Evolutionary conservation across 2,329 filamentous ascomycete species (phyloP).

Genomic region (Triangularia verruculosa): DNA sequence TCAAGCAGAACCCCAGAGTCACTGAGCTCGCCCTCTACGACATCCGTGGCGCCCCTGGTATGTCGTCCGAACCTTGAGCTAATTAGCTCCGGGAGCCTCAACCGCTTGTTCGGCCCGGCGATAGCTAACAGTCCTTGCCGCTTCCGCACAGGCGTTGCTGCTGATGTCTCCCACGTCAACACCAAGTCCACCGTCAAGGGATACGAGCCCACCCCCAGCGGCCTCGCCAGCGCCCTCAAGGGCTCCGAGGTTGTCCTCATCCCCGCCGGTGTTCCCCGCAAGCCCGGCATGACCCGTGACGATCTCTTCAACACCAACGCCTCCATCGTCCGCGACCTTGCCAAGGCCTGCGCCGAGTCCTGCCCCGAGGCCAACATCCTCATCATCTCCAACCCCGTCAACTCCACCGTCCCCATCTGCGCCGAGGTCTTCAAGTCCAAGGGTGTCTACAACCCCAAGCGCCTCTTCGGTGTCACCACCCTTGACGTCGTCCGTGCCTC

Average conservation of each 20-base stretch:
- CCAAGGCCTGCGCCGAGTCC: slow-evolving; percentile 87
- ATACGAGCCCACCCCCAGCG: slow-evolving; percentile 73
- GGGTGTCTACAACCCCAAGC: slow-evolving; percentile 98
- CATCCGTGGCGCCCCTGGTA: slow-evolving; percentile 91
- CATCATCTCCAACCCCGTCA: slow-evolving; percentile 98
- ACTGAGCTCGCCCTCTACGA: slow-evolving; percentile 95
- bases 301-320: slow-evolving; percentile 99
- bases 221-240: slow-evolving; percentile 76
- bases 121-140: slow-evolving; percentile 21
- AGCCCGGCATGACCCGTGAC: slow-evolving; percentile 99
- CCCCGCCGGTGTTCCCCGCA: slow-evolving; percentile 96
- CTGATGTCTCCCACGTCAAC: slow-evolving; percentile 98
- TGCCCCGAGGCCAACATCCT: slow-evolving; percentile 91
- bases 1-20: slow-evolving; percentile 98
- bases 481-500: slow-evolving; percentile 97
- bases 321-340: slow-evolving; percentile 96
- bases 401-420: slow-evolving; percentile 98
- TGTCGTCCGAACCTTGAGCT: slow-evolving; percentile 34
- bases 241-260: slow-evolving; percentile 93
- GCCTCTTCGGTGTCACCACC: slow-evolving; percentile 98
- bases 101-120: slow-evolving; percentile 23
- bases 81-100: neutral
- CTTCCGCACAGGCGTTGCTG: slow-evolving; percentile 74
- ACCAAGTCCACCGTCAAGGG: slow-evolving; percentile 94
- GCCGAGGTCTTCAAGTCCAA: slow-evolving; percentile 94